Conservation (phyloP, 2,329 filamentous ascomycete species). For the Nemania bipapillata region DNA sequence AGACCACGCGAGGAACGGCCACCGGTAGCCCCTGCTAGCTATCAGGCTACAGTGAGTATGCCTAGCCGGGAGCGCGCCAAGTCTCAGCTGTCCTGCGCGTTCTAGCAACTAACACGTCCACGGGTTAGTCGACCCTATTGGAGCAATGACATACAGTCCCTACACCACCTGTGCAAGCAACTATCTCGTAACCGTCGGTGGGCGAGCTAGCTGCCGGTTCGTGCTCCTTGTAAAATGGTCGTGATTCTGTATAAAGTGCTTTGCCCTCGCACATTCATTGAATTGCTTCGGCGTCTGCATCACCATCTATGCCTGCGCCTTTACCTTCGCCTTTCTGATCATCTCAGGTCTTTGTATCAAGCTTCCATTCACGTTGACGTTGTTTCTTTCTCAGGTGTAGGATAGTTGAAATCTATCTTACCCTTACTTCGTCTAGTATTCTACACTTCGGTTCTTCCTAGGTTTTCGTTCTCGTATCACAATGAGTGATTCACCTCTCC, state of each 20-base stretch:
- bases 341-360: constrained; percentile 7
- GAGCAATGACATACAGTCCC: constrained; percentile 1
- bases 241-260: constrained; percentile 21
- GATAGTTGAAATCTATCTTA: neutral
- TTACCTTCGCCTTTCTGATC: too few species aligned
- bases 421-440: neutral
- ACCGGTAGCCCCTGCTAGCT: constrained; percentile 12
- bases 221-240: neutral
- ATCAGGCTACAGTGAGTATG: constrained; percentile 34
- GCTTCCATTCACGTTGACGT: neutral
- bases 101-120: neutral
- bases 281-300: constrained; percentile 7
- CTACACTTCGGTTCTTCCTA: neutral
- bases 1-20: constrained; percentile 27
- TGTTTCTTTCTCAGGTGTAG: neutral
- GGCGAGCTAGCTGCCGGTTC: neutral
- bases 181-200: neutral
- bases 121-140: neutral
- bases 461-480: neutral
- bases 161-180: constrained; percentile 2
- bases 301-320: neutral
- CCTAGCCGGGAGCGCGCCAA: constrained; percentile 15
- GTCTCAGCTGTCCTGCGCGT: constrained; percentile 8
- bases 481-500: constrained; percentile 56
- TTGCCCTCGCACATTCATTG: neutral